Percentiles rank a stretch among this genome's conserved stretches.
Conservation (phyloP, 179 eudicot species). For the Camellia oleifera region DNA sequence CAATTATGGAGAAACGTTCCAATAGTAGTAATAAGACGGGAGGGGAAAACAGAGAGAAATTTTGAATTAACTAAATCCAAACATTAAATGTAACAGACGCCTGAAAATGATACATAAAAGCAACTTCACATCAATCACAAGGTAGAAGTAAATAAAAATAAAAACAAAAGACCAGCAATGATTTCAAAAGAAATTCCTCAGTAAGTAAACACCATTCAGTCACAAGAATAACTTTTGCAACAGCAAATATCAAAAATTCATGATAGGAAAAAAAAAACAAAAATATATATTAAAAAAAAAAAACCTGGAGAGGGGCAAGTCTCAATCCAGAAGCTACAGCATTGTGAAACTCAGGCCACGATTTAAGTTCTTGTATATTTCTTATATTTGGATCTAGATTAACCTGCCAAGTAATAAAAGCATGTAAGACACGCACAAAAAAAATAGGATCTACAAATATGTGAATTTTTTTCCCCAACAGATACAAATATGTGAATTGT, state of each 20-base stretch:
- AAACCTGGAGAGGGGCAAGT: conserved; percentile 82
- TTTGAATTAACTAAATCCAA: conserved; percentile 2
- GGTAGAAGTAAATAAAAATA: background rate
- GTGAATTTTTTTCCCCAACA: too few relatives aligned
- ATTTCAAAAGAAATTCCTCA: background rate
- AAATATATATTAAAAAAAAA: too few relatives aligned
- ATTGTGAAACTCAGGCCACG: conserved; percentile 99
- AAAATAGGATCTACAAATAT: background rate
- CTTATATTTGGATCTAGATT: conserved; percentile 85
- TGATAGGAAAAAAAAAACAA: background rate
- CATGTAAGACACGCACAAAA: background rate
- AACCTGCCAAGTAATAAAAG: conserved; percentile 49
- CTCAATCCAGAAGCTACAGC: conserved; percentile 98
- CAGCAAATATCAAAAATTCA: background rate
- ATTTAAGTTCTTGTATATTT: conserved; percentile 84
- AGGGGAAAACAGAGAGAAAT: background rate
- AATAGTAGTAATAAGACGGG: background rate
- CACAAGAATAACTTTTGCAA: background rate
- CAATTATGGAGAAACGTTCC: background rate
- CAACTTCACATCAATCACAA: background rate
- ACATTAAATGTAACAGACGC: background rate
- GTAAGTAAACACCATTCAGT: background rate
- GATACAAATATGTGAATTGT: too few relatives aligned
- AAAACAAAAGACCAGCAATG: background rate
- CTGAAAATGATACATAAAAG: background rate